phyloP scores from a whole-genome alignment of 2,329 filamentous ascomycete genomes.

The Neofusicoccum sp. region DNA sequence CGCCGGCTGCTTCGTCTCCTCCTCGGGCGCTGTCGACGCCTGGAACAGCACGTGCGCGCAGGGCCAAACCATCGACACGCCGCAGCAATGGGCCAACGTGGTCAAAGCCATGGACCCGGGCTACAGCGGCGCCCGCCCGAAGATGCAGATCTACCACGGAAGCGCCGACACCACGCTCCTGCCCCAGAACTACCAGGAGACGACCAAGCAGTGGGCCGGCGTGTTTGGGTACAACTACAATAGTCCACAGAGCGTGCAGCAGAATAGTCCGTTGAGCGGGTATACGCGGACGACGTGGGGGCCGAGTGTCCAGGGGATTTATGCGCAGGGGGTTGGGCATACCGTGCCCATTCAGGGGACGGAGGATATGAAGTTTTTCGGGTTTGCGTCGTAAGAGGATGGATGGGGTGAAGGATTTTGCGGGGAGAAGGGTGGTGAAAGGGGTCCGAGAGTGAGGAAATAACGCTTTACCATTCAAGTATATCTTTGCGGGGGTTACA shows the following conservation, averaged over 20 bases:
- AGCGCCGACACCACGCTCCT: slow-evolving; percentile 51
- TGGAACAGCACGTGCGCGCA: slow-evolving; percentile 56
- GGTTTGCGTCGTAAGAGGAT: slow-evolving; percentile 20
- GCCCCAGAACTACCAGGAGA: slow-evolving; percentile 57
- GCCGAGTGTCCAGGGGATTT: slow-evolving; percentile 26
- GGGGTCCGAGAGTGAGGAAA: too few species aligned
- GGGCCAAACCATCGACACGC: slow-evolving; percentile 47
- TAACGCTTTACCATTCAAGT: too few species aligned
- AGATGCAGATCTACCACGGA: slow-evolving; percentile 60
- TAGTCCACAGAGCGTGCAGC: slow-evolving; percentile 30
- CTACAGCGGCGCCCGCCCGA: slow-evolving; percentile 48
- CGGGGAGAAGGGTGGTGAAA: too few species aligned
- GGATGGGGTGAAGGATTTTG: too few species aligned
- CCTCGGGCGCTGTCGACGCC: slow-evolving; percentile 40
- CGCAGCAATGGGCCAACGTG: slow-evolving; percentile 50
- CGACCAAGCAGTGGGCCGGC: slow-evolving; percentile 37
- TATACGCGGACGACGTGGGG: slow-evolving; percentile 25
- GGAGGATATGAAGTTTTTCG: slow-evolving; percentile 23
- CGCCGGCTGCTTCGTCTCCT: slow-evolving; percentile 53
- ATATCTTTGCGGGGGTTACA: too few species aligned
- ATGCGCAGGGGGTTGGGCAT: slow-evolving; percentile 21
- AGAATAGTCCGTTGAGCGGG: slow-evolving; percentile 12
- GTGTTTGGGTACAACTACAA: slow-evolving; percentile 33
- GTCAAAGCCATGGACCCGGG: slow-evolving; percentile 51
- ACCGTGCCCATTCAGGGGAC: slow-evolving; percentile 21